Conservation (phyloP, 441 rosid species). For the Adansonia rubrostipa region DNA sequence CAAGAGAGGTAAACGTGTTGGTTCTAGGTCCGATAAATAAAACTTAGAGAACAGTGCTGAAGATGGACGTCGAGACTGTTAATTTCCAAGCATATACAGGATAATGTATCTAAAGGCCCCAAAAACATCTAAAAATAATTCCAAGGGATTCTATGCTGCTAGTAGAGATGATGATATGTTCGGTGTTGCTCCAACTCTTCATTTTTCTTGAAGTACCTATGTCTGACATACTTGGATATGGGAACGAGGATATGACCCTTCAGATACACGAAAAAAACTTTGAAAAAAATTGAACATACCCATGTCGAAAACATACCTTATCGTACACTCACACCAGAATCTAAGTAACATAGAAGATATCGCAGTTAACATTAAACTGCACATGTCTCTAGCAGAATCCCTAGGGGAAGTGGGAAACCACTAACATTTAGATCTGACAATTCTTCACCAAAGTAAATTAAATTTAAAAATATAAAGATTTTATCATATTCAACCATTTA, state of each 20-base stretch:
- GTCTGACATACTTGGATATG: too few species aligned
- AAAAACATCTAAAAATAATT: not conserved
- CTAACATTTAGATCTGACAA: not conserved
- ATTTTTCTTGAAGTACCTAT: too few species aligned
- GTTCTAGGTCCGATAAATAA: not conserved
- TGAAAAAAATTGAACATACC: too few species aligned
- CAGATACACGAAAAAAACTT: too few species aligned
- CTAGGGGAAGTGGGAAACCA: not conserved
- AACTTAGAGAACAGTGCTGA: not conserved
- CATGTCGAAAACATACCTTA: too few species aligned
- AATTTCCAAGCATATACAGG: not conserved
- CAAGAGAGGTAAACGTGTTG: not conserved
- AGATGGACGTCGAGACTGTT: not conserved
- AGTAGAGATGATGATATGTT: too few species aligned
- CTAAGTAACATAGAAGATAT: too few species aligned
- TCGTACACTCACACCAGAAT: too few species aligned
- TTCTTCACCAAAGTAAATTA: not conserved
- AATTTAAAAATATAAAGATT: not conserved
- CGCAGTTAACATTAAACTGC: too few species aligned
- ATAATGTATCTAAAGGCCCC: not conserved
- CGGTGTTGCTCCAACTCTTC: too few species aligned
- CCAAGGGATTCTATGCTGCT: not conserved
- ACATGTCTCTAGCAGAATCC: not conserved
- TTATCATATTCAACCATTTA: not conserved
- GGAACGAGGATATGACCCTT: too few species aligned